Evolutionary conservation across 257 asterid genomes (phyloP), one percentile per base, ranked within the genome.

Genomic region (Thymus mandschuricus): DNA sequence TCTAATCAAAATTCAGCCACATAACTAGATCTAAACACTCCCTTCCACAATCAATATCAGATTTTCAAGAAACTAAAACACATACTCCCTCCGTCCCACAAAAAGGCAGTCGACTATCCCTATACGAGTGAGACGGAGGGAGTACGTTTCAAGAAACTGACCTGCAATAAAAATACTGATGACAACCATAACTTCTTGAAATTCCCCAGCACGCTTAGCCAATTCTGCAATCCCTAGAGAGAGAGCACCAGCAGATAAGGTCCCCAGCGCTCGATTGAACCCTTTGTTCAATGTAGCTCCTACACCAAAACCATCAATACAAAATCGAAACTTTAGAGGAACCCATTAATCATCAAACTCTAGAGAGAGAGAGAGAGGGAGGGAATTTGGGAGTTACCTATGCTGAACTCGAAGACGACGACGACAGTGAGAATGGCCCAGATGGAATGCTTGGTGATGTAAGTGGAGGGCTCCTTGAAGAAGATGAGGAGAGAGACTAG

Each of bases 241-340:
- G 27, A 92, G 87, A 44, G 87, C 90, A 78, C 98, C 98, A 40
- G 98, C 98, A 60, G 95, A 90, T 3, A 92, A 51, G 28, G 98
- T 90, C 64, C 98, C 98, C 43, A 92, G 60, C 21, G 90, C 98
- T 38, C 98, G 92, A 81, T 90, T 92, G 75, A 87, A 90, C 38
- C 98, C 98, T 79, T 92, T 92, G 85, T 79, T 92, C 13, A 92
- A 82, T 33, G 98, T 92, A 66, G 97, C 98, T 73, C 98, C 97
- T 92, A 44, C 45, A 54, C 30, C 55, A 21, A 7, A 4, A 41
- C 62, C 8, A 55, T 40, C 8, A 56, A 31, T 34, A 40, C 38
- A 40, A 60, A 59, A 41, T n/a, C 2, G 35, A 57, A 60, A 30
- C 70, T 55, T 63, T n/a, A 31, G 30, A 41, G 40, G 5, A 38